Evolutionary conservation across 192 early-diverging fungal species (phyloP), one percentile per base, ranked within the genome.

Genomic region (Linnemannia elongata): DNA sequence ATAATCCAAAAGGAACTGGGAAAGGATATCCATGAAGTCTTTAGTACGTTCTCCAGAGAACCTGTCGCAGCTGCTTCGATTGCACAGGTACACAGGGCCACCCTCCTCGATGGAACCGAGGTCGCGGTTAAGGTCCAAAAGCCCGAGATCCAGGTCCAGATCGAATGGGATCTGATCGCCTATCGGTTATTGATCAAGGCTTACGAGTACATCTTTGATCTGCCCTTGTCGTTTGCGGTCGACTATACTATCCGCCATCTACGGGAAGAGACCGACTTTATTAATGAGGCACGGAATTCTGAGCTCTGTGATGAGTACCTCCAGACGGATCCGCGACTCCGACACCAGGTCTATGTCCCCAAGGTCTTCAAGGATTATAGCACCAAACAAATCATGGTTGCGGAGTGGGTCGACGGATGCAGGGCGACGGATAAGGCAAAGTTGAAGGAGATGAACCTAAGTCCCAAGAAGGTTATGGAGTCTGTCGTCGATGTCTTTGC

Each of bases 41-140:
- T 98, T 90, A 85, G 80, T 10, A 90, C 91, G 3, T 98, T 99
- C 84, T 92, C 93, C 24, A 71, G 79, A 7, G 45, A 84, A 18
- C 95, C 98, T 12, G 88, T 97, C 18, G 98, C 97, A 0, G 95
- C 95, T 10, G 98, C 98, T 0, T 98, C 97, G n/a, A 96, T 99
- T 70, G 98, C 97, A 0, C 97, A 98, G 81, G 98, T 99, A 8
- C 98, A 99, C 78, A 92, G 91, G n/a, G 96, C 96, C 4, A 92
- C 84, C 27, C 84, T 97, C 12, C 89, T 90, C n/a, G 92, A 92
- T 52, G 94, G 94, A 17, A 91, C 92, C 15, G 70, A 75, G 1
- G 97, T 99, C 9, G 98, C 98, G 0, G 96, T 99, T 38, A 99
- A 99, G 90, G 90, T 99, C 7, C 98, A 99, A 78, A 99, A 98